Percentiles rank a stretch among this genome's conserved stretches.
phyloP scores from a whole-genome alignment of 768 basidiomycete species.

The Suillus subalutaceus region DNA sequence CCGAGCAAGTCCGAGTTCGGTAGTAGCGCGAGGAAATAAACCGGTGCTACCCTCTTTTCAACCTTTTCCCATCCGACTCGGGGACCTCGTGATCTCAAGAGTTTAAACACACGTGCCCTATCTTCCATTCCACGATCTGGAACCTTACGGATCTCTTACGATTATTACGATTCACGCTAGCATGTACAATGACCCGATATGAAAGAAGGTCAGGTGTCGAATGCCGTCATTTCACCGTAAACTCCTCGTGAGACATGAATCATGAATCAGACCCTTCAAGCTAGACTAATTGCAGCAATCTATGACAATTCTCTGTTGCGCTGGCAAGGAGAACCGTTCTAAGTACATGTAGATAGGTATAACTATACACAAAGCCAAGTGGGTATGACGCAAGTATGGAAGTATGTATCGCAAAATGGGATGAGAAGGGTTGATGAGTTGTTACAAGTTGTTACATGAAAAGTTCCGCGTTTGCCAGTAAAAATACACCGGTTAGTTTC shows the following conservation, averaged over 20 bases:
- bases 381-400: constrained; percentile 5
- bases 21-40: background rate
- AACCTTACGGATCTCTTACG: background rate
- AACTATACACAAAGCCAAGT: constrained; percentile 25
- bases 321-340: constrained; percentile 13
- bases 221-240: constrained; percentile 14
- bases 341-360: constrained; percentile 28
- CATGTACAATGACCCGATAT: background rate
- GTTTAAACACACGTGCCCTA: constrained; percentile 15
- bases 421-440: background rate
- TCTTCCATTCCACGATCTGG: constrained; percentile 8
- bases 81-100: constrained; percentile 15
- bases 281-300: constrained; percentile 10
- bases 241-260: background rate
- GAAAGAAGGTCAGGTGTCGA: background rate
- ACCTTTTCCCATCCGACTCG: constrained; percentile 4
- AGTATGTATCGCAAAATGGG: constrained; percentile 8
- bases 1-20: constrained; percentile 1
- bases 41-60: constrained; percentile 8
- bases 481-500: constrained; percentile 30
- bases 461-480: constrained; percentile 21
- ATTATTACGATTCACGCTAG: background rate
- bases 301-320: constrained; percentile 17
- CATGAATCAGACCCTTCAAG: background rate
- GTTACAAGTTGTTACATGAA: constrained; percentile 12